A percentile compares a stretch with the other conserved stretches of the same genome.
Conservation (phyloP, 2,329 filamentous ascomycete species). For the Hypoxylon sp. region DNA sequence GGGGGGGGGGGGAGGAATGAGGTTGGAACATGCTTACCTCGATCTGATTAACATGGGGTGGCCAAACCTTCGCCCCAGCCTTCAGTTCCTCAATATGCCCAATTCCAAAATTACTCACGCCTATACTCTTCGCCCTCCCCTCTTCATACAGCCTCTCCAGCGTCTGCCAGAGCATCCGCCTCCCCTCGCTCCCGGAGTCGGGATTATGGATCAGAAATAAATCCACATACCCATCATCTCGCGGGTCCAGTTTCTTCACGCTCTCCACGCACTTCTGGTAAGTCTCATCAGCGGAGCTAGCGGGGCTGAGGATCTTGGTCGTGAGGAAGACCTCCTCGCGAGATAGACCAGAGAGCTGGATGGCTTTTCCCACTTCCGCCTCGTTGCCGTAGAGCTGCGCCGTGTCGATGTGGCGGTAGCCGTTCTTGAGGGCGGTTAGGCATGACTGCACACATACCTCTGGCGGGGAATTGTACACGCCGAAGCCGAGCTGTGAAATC, state of each 20-base stretch:
- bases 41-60: constrained; percentile 74
- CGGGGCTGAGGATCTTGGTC: constrained; percentile 75
- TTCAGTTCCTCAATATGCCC: constrained; percentile 79
- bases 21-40: constrained; percentile 65
- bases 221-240: constrained; percentile 75
- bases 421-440: constrained; percentile 68
- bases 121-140: constrained; percentile 75
- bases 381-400: constrained; percentile 78
- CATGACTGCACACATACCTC: constrained; percentile 71
- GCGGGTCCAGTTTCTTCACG: constrained; percentile 71
- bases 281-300: constrained; percentile 68
- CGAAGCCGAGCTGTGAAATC: constrained; percentile 79
- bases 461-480: constrained; percentile 74
- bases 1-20: background rate
- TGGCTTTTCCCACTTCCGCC: constrained; percentile 73
- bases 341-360: constrained; percentile 69
- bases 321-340: constrained; percentile 74
- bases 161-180: constrained; percentile 76
- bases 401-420: constrained; percentile 77
- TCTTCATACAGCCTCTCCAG: constrained; percentile 73
- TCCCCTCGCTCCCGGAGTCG: constrained; percentile 66
- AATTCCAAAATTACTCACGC: constrained; percentile 75
- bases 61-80: constrained; percentile 74
- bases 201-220: constrained; percentile 76
- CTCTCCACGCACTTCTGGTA: constrained; percentile 73